phyloP scores from a whole-genome alignment of 139 green algal species.

The Zygnema circumcarinatum region DNA sequence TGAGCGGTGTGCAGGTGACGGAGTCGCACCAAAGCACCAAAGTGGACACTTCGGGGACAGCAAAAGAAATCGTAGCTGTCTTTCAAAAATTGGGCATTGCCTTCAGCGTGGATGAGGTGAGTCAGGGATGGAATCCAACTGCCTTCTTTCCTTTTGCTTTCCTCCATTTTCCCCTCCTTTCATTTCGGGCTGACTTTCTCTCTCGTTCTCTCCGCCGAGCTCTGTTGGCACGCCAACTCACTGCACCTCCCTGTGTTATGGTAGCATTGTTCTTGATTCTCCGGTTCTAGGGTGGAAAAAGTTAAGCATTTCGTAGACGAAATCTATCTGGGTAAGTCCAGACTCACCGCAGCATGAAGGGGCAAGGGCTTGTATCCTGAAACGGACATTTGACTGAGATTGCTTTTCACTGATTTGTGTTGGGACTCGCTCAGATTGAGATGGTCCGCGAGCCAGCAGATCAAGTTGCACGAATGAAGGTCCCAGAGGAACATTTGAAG shows the following conservation, averaged over 20 bases:
- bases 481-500: slow-evolving; percentile 70
- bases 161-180: too few species aligned
- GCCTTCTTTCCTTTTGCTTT: slow-evolving; percentile 18
- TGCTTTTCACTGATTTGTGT: too few species aligned
- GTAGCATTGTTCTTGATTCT: slow-evolving; percentile 5
- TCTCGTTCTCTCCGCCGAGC: slow-evolving; percentile 19
- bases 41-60: slow-evolving; percentile 89
- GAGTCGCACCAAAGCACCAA: slow-evolving; percentile 98
- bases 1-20: slow-evolving; percentile 73
- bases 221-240: not conserved
- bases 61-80: slow-evolving; percentile 88
- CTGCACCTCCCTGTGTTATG: too few species aligned
- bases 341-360: too few species aligned
- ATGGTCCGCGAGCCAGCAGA: slow-evolving; percentile 76
- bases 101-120: slow-evolving; percentile 71
- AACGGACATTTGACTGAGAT: too few species aligned
- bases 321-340: too few species aligned
- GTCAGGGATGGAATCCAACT: slow-evolving; percentile 8
- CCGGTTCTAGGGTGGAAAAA: not conserved
- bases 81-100: slow-evolving; percentile 85
- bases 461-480: slow-evolving; percentile 75
- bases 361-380: too few species aligned
- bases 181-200: not conserved
- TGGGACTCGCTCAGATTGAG: slow-evolving; percentile 59
- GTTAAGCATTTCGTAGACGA: too few species aligned